Conservation (phyloP, 2,329 filamentous ascomycete genomes). For the Ophiocordyceps camponoti-leonardi region DNA sequence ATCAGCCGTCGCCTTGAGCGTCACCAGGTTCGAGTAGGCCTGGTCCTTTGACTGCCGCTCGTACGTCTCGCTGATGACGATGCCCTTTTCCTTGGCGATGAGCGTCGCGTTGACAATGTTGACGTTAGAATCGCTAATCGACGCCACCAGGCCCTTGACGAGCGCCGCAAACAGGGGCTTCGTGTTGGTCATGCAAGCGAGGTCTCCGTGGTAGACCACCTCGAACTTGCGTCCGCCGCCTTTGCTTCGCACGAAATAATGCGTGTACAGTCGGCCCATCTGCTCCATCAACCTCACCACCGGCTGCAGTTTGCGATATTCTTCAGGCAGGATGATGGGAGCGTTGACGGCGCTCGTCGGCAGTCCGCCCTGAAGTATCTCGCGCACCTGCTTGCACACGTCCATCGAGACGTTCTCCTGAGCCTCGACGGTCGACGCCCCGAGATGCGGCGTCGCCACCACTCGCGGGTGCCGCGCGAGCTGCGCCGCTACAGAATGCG, state of each 20-base stretch:
- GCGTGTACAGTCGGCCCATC: conserved; percentile 64
- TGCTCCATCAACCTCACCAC: conserved; percentile 63
- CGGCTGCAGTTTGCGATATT: conserved; percentile 61
- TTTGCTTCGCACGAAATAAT: conserved; percentile 41
- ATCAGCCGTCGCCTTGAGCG: conserved; percentile 36
- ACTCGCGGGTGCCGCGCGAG: conserved; percentile 55
- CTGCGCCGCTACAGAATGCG: conserved; percentile 37
- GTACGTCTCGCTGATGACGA: conserved; percentile 59
- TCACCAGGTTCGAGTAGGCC: conserved; percentile 55
- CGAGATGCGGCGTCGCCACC: conserved; percentile 63
- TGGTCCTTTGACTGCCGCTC: conserved; percentile 42
- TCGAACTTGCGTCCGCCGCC: conserved; percentile 47
- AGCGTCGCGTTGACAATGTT: conserved; percentile 72
- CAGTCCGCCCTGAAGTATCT: conserved; percentile 54
- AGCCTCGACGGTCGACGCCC: conserved; percentile 65
- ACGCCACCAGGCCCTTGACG: conserved; percentile 56
- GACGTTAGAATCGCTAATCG: conserved; percentile 52
- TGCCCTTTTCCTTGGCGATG: conserved; percentile 60
- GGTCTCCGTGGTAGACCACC: conserved; percentile 58
- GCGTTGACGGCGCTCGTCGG: conserved; percentile 68
- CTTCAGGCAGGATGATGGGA: conserved; percentile 63
- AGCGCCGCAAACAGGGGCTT: conserved; percentile 64
- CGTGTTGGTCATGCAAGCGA: conserved; percentile 55
- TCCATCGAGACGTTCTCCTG: conserved; percentile 75
- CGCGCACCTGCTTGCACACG: conserved; percentile 63